Evolutionary conservation across 768 basidiomycete genomes (phyloP), one percentile per base, ranked within the genome.

Genomic region (Rhizopogon vesiculosus): DNA sequence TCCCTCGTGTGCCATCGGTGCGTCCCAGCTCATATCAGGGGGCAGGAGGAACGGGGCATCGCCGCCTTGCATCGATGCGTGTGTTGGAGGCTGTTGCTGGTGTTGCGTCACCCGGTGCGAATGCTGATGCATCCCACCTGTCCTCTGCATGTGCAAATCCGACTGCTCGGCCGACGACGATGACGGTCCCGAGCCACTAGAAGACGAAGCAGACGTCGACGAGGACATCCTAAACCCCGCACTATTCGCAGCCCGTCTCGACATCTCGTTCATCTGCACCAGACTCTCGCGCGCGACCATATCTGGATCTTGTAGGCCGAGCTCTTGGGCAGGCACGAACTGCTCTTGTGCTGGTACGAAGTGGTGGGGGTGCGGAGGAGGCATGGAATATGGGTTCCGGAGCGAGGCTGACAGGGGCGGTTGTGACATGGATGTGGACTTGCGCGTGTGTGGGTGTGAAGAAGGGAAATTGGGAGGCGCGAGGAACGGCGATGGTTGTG

Each of bases 211-310:
- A 31, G 53, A 31, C 48, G 59, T 51, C 7, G 64, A 59, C 7
- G 64, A 53, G 29, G 59, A 51, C 0, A 56, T 55, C 46, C 51
- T 65, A 19, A 74, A 64, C 18, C 66, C 68, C 31, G 66, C 64
- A 9, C 33, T 56, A 53, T 72, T 77, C 61, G 78, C 77, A 4
- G 82, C 86, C 28, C 85, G 78, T 51, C 86, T 74, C 43, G 86
- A 87, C 59, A 87, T 80, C 64, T 90, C 89, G 69, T 84, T 89
- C 84, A 91, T 87, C 67, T 89, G 87, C 61, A 82, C 76, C 56
- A 91, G 78, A 51, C 84, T 81, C 15, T 85, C 86, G 22, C 83
- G 79, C 3, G 86, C 87, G 45, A 89, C 57, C 41, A 64, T 79
- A 38, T 82, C 76, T n/a, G 74, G 70, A 62, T 81, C 82, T 10